Percentiles rank a stretch among this genome's conserved stretches.
These are phyloP conservation scores for Corniculantispora saksenae DNA, from an alignment of 2,329 filamentous ascomycete genomes.

Conservation along the genomic window DNA sequence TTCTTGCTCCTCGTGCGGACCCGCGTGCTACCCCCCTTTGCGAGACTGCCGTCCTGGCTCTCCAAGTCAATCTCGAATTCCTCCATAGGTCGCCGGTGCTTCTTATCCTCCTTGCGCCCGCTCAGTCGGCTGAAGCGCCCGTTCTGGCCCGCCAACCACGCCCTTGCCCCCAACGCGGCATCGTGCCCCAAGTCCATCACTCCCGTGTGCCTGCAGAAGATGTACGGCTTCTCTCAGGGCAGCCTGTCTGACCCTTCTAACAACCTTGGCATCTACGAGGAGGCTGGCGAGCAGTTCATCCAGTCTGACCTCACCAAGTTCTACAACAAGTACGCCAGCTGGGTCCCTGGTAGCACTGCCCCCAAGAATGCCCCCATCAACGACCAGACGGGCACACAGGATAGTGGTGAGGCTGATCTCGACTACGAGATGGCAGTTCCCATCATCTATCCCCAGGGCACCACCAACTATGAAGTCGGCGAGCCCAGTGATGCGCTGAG, in stretches of 20 bases:
- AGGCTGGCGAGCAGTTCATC: slow-evolving; percentile 40
- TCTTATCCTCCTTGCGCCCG: slow-evolving; percentile 27
- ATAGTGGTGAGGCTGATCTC: slow-evolving; percentile 45
- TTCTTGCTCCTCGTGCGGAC: slow-evolving; percentile 27
- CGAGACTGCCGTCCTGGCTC: slow-evolving; percentile 55
- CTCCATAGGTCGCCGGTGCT: slow-evolving; percentile 48
- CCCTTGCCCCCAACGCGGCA: slow-evolving; percentile 44
- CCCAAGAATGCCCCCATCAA: slow-evolving; percentile 36
- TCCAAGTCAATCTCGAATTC: slow-evolving; percentile 63
- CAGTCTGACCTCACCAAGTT: slow-evolving; percentile 42
- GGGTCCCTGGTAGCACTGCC: slow-evolving; percentile 39
- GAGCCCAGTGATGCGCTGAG: no score
- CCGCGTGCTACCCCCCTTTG: slow-evolving; percentile 27
- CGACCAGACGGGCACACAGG: slow-evolving; percentile 24
- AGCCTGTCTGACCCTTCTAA: slow-evolving; percentile 37
- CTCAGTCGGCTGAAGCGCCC: slow-evolving; percentile 31
- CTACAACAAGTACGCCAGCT: slow-evolving; percentile 34
- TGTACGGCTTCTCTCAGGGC: slow-evolving; percentile 51
- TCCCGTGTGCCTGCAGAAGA: no score
- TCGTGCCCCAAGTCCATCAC: neutral
- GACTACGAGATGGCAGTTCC: slow-evolving; percentile 52
- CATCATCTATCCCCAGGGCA: slow-evolving; percentile 52
- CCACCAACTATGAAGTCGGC: slow-evolving; percentile 39
- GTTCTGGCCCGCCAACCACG: neutral
- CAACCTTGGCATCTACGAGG: slow-evolving; percentile 44